A percentile compares a stretch with the other conserved stretches of the same genome.
Evolutionary conservation across 2,329 filamentous ascomycete species (phyloP).

Genomic region (Penicillium paneum): DNA sequence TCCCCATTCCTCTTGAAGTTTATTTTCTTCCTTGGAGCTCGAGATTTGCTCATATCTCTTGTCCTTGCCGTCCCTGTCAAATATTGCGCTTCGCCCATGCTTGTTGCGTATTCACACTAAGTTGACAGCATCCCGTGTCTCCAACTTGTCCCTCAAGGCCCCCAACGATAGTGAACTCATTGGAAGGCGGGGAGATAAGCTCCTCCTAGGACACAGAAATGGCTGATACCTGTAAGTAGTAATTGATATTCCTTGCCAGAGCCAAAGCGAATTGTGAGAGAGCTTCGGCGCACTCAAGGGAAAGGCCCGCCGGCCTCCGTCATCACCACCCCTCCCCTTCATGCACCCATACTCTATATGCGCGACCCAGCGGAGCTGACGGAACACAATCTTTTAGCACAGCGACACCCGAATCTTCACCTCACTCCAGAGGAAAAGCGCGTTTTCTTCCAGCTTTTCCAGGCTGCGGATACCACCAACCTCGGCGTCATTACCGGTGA

Average conservation of each 20-base stretch:
- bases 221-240: conserved; percentile 35
- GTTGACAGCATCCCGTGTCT: conserved; percentile 22
- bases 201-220: conserved; percentile 31
- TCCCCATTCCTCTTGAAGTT: conserved; percentile 13
- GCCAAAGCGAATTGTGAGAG: not conserved
- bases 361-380: conserved; percentile 26
- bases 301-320: conserved; percentile 22
- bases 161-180: conserved; percentile 21
- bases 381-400: conserved; percentile 19
- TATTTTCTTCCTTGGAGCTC: not conserved
- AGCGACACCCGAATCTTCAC: conserved; percentile 67
- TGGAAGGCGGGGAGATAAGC: conserved; percentile 27
- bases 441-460: conserved; percentile 88
- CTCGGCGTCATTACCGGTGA: conserved; percentile 95
- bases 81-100: conserved; percentile 28
- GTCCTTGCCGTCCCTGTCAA: conserved; percentile 5
- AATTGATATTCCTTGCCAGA: not conserved
- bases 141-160: conserved; percentile 16
- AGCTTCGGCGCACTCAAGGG: conserved; percentile 25
- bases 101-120: conserved; percentile 26
- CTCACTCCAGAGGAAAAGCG: conserved; percentile 89
- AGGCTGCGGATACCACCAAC: conserved; percentile 84
- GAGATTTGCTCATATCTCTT: conserved; percentile 2
- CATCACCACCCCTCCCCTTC: conserved; percentile 10
- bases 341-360: not conserved